Evolutionary conservation across 306 rosid species (phyloP), one percentile per base, ranked within the genome.

Genomic region (Cucumis melo): DNA sequence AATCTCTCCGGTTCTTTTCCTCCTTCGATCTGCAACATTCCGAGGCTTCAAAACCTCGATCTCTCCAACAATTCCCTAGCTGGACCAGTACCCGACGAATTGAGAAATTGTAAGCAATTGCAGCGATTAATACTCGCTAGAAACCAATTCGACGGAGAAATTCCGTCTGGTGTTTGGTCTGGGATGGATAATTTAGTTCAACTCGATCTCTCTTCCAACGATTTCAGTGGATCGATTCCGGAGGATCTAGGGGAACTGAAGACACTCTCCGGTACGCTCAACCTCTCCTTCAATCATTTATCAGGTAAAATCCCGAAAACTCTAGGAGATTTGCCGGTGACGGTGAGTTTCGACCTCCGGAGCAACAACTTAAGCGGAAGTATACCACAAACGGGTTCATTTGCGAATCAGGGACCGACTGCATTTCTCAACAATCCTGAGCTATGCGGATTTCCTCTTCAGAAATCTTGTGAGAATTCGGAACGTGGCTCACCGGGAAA

Each of bases 331-430:
- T 88, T 95, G 44, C 97, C 98, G 2, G 91, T 92, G 5, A 78
- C 89, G 0, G 89, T 92, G 20, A 95, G 93, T 62, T 95, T 90
- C 75, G 98, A 95, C 76, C 92, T 95, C 44, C 88, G 91, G 0
- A 81, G 77, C 87, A 95, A 95, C 60, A 87, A 95, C 66, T 68
- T 95, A 10, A 89, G 87, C 53, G 98, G 99, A 3, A 96, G 92
- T 78, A 90, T 95, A 38, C 99, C 99, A 3, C 98, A 92, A 79
- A 90, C 91, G 57, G 99, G 99, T 42, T 86, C 99, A 65, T 92
- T 95, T 73, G 80, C 95, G 21, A 90, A 90, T 58, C 99, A 95
- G 64, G 99, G 98, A 3, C 99, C 99, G 3, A 95, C 99, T 0
- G 99, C 98, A 0, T 95, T 95, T 65, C 96, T 95, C 41, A 83